Evolutionary conservation across 345 rosid genomes (phyloP), one percentile per base, ranked within the genome.

Genomic region (Eutrema yunnanense): DNA sequence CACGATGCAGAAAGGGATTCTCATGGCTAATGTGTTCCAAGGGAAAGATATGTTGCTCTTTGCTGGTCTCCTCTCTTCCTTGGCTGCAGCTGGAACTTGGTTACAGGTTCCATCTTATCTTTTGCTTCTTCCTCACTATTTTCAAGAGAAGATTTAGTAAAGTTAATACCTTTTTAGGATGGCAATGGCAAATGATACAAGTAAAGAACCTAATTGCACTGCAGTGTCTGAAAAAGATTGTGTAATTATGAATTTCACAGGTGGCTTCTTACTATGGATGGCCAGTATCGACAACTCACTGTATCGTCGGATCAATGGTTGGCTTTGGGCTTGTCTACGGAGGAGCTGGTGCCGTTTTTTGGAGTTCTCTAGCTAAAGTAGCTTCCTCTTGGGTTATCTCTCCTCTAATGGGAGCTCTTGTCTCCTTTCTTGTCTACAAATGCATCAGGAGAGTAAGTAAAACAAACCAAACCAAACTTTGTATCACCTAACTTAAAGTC

Each of bases 221-320:
- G 53, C 54, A 46, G 29, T 67, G 62, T 16, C 9, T 52, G 27
- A 70, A 48, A 34, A 48, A 8, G 16, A 38, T 56, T 48, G 8
- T 32, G 55, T 41, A 34, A 44, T 14, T 50, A 42, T 42, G 16
- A 50, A 58, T 1, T 0, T 29, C 6, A 26, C 86, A 91, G 98
- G 90, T 94, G 13, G 91, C 98, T 6, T 94, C 98, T 12, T 94
- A 86, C 73, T 94, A 72, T 63, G 97, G 98, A 14, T 92, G 87
- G 94, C 99, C 99, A 27, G 98, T 95, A 77, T 95, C 99, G 2
- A 95, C 99, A 51, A 95, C 99, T 6, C 98, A 95, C 76, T 95
- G 98, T 73, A 92, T 92, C 19, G 88, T 95, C 5, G 99, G 98
- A 79, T 87, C 98, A 19, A 95, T 95, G 99, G 99, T 95, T 43